Evolutionary conservation across 371 early-diverging fungal species (phyloP), one percentile per base, ranked within the genome.

Genomic region (Syncephalastrum racemosum): DNA sequence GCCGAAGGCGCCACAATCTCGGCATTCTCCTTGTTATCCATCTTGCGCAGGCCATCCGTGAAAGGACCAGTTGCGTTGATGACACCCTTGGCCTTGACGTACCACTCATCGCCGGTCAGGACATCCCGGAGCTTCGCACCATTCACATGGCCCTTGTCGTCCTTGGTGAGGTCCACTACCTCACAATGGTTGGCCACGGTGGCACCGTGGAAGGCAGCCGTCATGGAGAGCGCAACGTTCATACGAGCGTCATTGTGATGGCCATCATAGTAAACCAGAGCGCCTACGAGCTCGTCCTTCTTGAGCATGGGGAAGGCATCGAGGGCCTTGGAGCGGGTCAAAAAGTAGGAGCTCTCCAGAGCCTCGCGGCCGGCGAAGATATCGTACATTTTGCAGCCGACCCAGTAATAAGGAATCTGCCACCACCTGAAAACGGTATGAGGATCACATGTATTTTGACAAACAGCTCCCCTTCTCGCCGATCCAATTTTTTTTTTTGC

Each of bases 241-340:
- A 96, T 96, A 57, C 99, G 83, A 3, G 97, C 89, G 67, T 99
- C 99, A 78, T 99, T 95, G 73, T 98, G 96, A 62, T 95, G 95
- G 46, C 97, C 99, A 76, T 99, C 99, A 69, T 94, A 97, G 75
- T 99, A 99, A 22, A 98, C 94, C 66, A 99, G 78, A 12, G 98
- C 93, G 23, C 99, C 99, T 4, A 90, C 91, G 23, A 99, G 75
- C 25, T 83, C 81, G 50, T 97, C 93, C 49, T 87, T 82, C 67
- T 94, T 90, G 50, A 99, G 80, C 92, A 94, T 95, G 4, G 98
- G 98, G 77, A 99, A 99, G 22, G 87, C 89, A 67, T 96, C 93
- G 54, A 96, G 78, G 0, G 98, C 94, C 72, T 93, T 90, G 47
- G 80, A 70, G 50, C 90, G 88, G 22, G 85, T 84, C 75, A 99